phyloP scores from a whole-genome alignment of 371 early-diverging fungal species.

The Coemansia sp. region DNA sequence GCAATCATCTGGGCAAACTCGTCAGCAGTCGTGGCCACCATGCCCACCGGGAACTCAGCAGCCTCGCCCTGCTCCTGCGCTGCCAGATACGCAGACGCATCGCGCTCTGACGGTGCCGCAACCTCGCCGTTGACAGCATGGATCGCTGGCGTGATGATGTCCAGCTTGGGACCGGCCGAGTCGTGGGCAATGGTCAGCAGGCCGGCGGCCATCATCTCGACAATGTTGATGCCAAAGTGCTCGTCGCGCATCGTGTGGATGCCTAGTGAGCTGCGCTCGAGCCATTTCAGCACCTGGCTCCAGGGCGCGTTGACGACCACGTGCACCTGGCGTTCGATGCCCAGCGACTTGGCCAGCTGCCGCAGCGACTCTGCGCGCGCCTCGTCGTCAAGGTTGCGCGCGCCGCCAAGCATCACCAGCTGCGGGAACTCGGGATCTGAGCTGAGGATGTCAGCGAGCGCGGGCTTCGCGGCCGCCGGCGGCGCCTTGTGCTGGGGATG shows the following conservation, averaged over 20 bases:
- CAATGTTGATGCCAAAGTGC: conserved; percentile 96
- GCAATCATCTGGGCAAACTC: conserved; percentile 67
- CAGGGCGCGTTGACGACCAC: conserved; percentile 85
- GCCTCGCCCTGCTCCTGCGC: not conserved
- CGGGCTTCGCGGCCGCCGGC: not conserved
- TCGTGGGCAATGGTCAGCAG: conserved; percentile 87
- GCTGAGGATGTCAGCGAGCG: not conserved
- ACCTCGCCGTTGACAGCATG: not conserved
- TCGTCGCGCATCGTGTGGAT: conserved; percentile 96
- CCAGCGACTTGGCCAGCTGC: conserved; percentile 52
- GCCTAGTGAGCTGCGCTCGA: conserved; percentile 71
- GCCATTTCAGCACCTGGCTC: conserved; percentile 57
- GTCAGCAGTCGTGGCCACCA: conserved; percentile 63
- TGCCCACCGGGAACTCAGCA: conserved; percentile 54
- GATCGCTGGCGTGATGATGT: conserved; percentile 68
- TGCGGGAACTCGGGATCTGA: conserved; percentile 12
- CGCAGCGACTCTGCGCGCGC: conserved; percentile 65
- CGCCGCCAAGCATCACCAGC: conserved; percentile 56
- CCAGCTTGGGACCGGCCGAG: conserved; percentile 92
- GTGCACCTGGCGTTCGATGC: conserved; percentile 67
- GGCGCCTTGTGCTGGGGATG: conserved; percentile 56
- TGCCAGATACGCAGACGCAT: conserved; percentile 6
- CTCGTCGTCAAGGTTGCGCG: conserved; percentile 78
- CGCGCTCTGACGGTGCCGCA: conserved; percentile 4
- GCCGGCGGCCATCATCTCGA: conserved; percentile 97